These are phyloP conservation scores for Staphylotrichum longicolle DNA, from an alignment of 495 filamentous ascomycete species.

Conservation along the genomic window DNA sequence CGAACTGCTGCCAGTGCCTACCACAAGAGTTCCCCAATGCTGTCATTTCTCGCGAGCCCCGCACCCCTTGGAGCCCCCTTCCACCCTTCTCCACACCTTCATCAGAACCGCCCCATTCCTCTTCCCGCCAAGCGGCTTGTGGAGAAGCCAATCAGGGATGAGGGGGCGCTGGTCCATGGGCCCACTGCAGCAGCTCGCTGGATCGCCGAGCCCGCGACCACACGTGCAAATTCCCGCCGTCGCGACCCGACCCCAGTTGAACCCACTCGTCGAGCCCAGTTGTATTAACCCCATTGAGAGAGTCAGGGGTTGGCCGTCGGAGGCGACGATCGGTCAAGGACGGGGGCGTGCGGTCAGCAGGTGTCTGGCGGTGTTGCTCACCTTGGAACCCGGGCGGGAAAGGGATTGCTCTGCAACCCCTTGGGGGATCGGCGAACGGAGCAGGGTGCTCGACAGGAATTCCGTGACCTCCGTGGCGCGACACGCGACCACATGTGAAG, in stretches of 20 bases:
- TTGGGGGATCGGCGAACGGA: neutral
- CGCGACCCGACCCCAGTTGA: constrained; percentile 9
- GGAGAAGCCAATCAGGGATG: constrained; percentile 14
- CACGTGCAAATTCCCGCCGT: constrained; percentile 11
- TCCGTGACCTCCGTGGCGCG: constrained; percentile 1
- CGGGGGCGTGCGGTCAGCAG: neutral
- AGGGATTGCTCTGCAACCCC: neutral
- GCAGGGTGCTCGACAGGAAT: constrained; percentile 3
- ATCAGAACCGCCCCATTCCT: neutral
- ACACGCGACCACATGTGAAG: neutral
- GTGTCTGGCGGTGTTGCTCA: neutral
- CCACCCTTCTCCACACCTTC: neutral
- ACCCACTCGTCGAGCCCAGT: too few relatives aligned
- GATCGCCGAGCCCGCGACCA: constrained; percentile 11
- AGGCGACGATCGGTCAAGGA: constrained; percentile 13
- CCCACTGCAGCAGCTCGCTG: neutral
- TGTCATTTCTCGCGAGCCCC: constrained; percentile 5
- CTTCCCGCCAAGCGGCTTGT: constrained; percentile 9
- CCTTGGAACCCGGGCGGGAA: constrained; percentile 7
- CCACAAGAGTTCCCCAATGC: neutral
- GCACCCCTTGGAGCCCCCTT: too few relatives aligned
- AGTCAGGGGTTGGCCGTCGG: constrained; percentile 5
- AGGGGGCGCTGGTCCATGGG: too few relatives aligned
- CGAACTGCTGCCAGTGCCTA: too few relatives aligned
- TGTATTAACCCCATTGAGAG: neutral